phyloP scores from a whole-genome alignment of 164 flowering plant genomes.

The Macadamia integrifolia region DNA sequence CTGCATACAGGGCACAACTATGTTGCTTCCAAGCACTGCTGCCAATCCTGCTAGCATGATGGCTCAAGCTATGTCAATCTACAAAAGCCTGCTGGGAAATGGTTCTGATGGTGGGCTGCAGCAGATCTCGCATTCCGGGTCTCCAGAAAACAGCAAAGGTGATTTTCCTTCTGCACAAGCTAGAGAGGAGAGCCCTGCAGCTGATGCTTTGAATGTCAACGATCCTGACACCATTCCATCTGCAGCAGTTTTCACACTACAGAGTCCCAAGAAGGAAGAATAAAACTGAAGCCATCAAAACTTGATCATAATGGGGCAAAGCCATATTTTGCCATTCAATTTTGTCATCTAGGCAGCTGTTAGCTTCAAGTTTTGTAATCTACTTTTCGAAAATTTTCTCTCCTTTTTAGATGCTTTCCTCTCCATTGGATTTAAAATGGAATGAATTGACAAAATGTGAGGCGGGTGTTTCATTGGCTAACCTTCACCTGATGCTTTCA shows the following conservation, averaged over 20 bases:
- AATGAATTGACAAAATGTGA: background rate
- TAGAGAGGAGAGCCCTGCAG: conserved; percentile 7
- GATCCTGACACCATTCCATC: background rate
- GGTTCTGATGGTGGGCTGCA: conserved; percentile 7
- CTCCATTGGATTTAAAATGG: background rate
- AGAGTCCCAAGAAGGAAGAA: conserved; percentile 22
- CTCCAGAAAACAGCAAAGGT: background rate
- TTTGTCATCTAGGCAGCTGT: too few species aligned
- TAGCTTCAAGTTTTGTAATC: too few species aligned
- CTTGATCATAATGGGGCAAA: background rate
- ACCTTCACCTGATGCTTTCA: too few species aligned
- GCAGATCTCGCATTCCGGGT: conserved; percentile 6
- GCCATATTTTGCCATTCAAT: background rate
- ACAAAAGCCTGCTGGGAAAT: conserved; percentile 49
- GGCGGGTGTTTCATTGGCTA: too few species aligned
- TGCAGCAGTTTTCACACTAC: conserved; percentile 44
- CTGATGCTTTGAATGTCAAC: background rate
- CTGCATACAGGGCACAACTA: conserved; percentile 55
- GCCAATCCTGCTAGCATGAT: conserved; percentile 58
- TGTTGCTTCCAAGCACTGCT: conserved; percentile 65
- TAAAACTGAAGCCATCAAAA: background rate
- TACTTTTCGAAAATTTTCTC: too few species aligned
- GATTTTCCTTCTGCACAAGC: conserved; percentile 7
- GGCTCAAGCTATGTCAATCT: conserved; percentile 55
- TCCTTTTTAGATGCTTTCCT: too few species aligned